A percentile compares a stretch with the other conserved stretches of the same genome.
Evolutionary conservation across 78 protist species (phyloP).

Genomic region (Planoprotostelium fungivorum): DNA sequence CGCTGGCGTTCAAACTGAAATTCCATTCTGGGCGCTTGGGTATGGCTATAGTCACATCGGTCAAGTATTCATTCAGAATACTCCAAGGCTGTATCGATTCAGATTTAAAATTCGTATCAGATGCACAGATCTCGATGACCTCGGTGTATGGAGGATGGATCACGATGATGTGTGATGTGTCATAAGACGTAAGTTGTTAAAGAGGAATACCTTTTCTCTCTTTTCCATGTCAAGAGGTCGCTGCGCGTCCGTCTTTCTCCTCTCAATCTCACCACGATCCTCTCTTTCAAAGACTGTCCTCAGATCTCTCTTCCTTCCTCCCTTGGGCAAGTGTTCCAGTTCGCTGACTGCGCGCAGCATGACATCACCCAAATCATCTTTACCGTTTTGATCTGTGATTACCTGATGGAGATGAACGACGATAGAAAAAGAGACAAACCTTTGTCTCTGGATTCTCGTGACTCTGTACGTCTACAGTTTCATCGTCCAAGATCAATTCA

Average conservation of each 20-base stretch:
- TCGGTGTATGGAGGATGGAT: not conserved
- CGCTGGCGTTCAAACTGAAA: slow-evolving; percentile 19
- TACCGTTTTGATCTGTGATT: not conserved
- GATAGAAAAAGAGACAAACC: not conserved
- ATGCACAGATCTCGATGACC: no score
- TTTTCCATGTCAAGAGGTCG: slow-evolving; percentile 17
- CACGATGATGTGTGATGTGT: no score
- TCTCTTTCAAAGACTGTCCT: slow-evolving; percentile 55
- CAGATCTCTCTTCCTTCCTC: slow-evolving; percentile 16
- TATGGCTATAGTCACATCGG: slow-evolving; percentile 39
- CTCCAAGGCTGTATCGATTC: slow-evolving; percentile 29
- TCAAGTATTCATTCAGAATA: slow-evolving; percentile 8
- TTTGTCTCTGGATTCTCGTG: slow-evolving; percentile 5
- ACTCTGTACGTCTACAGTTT: not conserved
- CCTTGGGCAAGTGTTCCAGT: not conserved
- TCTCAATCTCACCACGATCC: slow-evolving; percentile 28
- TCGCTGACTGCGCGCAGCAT: not conserved
- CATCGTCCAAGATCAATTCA: slow-evolving; percentile 25
- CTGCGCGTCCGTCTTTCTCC: slow-evolving; percentile 15
- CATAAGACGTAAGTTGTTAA: not conserved
- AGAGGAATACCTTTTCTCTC: slow-evolving; percentile 1
- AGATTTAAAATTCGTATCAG: not conserved
- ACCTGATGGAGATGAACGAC: not conserved
- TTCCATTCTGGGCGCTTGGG: slow-evolving; percentile 69
- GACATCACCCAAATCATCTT: not conserved